Evolutionary conservation across 192 early-diverging fungal species (phyloP), one percentile per base, ranked within the genome.

Genomic region (Endogone sp.): DNA sequence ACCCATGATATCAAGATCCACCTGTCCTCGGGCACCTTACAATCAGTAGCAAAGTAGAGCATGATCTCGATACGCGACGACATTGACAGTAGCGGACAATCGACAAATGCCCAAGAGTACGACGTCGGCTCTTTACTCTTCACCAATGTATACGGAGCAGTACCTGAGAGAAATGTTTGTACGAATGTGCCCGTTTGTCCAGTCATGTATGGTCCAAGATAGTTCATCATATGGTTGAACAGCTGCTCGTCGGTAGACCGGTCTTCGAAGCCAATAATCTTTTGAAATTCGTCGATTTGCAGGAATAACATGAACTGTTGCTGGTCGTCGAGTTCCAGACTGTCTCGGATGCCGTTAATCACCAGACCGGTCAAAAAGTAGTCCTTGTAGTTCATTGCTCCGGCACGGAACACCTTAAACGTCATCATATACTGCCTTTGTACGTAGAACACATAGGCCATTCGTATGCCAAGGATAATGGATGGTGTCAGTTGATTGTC

Each of bases 131-230:
- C 63, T 3, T 23, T 56, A 49, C 62, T 63, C 61, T 59, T 54
- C 25, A 63, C 37, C 62, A 70, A 55, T 1, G 56, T 22, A 61
- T 29, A 22, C 28, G 29, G 69, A 57, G 69, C 62, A 4, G 63
- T 70, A 62, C 62, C 69, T 6, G 69, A 70, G 13, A 70, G 69
- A 24, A 70, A 70, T 3, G 69, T 49, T 44, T 70, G 69, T 3
- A 70, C 44, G 55, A 70, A 64, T 63, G 61, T 2, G 27, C n/a
- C 22, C 23, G 64, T 63, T 23, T 29, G 55, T 0, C 69, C 63
- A 24, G 28, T 61, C 68, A 69, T 69, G 58, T 29, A 69, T 24
- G 31, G 2, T 63, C 68, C 68, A 8, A 69, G 60, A 16, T n/a
- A 44, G 31, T 62, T 20, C 60, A 62, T 63, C 68, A 69, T 69